Conservation (phyloP, 1,139 yeast species). For the Candida glucosophila region DNA sequence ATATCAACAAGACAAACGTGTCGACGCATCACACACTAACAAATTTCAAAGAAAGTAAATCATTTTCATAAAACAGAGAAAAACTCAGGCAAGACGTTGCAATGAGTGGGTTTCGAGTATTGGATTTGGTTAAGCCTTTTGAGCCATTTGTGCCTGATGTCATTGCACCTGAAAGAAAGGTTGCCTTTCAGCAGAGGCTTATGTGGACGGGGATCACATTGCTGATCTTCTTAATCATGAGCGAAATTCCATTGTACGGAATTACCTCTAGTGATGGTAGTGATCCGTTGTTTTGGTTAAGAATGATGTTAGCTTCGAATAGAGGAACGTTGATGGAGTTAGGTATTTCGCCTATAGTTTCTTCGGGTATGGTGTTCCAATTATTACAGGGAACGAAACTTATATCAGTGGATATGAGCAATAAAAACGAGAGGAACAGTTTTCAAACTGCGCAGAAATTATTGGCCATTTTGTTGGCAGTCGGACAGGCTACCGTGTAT, state of each 20-base stretch:
- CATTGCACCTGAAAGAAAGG: conserved; percentile 92
- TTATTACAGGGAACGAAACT: conserved; percentile 91
- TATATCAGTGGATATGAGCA: conserved; percentile 77
- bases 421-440: conserved; percentile 80
- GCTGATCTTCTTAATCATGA: conserved; percentile 89
- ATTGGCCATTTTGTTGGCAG: conserved; percentile 78
- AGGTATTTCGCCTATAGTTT: conserved; percentile 78
- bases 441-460: conserved; percentile 92
- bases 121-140: conserved; percentile 93
- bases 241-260: conserved; percentile 94
- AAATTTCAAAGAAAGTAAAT: too few relatives aligned
- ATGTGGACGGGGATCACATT: conserved; percentile 98
- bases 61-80: too few relatives aligned
- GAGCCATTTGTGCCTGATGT: conserved; percentile 93
- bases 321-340: conserved; percentile 96
- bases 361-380: conserved; percentile 96
- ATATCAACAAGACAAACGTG: too few relatives aligned
- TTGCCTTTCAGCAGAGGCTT: conserved; percentile 82
- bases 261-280: conserved; percentile 86
- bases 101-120: conserved; percentile 54
- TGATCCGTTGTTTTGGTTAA: conserved; percentile 92
- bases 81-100: conserved; percentile 1
- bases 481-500: conserved; percentile 96
- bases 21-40: too few relatives aligned
- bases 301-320: conserved; percentile 98